Conservation (phyloP, 2,329 filamentous ascomycete species). For the Lachnellula cervina region DNA sequence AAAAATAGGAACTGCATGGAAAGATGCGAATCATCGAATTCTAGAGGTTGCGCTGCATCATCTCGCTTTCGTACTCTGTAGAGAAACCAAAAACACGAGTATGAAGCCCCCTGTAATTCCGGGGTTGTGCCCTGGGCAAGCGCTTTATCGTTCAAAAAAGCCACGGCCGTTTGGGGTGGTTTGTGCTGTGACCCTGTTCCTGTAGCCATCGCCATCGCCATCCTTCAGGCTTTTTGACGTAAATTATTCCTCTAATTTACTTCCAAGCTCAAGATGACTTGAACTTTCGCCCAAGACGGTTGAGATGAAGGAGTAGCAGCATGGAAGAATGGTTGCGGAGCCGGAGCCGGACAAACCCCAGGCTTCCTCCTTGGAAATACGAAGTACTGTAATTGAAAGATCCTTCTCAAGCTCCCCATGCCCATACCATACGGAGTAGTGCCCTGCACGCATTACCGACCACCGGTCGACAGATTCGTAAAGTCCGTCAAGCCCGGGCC, state of each 20-base stretch:
- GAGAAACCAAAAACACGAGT: background rate
- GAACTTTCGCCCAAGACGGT: background rate
- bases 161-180: background rate
- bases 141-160: background rate
- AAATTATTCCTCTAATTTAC: background rate
- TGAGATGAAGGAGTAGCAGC: background rate
- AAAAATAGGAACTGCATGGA: background rate
- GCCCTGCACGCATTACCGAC: too few relatives aligned
- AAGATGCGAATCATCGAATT: background rate
- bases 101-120: background rate
- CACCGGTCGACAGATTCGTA: background rate
- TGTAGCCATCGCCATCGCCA: background rate
- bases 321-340: background rate
- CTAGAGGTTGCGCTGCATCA: background rate
- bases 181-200: background rate
- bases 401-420: too few relatives aligned
- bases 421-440: too few relatives aligned
- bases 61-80: background rate
- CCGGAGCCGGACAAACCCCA: background rate
- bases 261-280: background rate
- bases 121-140: background rate
- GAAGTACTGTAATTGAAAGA: too few relatives aligned
- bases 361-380: background rate
- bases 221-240: constrained; percentile 1
- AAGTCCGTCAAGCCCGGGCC: background rate